Base-by-base conservation (phyloP, 371 early-diverging fungal species). In the Saksenaea oblongispora region DNA sequence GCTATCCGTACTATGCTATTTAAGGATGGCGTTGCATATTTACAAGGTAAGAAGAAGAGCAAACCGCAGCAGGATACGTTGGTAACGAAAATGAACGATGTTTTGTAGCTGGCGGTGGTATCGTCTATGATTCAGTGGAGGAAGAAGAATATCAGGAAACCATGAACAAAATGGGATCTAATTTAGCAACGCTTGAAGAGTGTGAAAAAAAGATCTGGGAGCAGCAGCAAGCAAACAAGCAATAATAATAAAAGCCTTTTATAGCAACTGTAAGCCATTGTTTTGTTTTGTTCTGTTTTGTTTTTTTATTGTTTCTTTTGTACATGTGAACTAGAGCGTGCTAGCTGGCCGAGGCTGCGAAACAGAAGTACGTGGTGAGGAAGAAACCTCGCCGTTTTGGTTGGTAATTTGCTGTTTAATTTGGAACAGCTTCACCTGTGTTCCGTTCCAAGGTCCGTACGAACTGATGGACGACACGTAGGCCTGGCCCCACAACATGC, bases 1-100 rank as follows among this genome's bases (percentile, higher is more conserved):
- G 95, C 97, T 17, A 95, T 98, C 68, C 91, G 98, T 31, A 97
- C 97, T 8, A 96, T 97, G 96, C 76, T 97, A 10, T 93, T 96
- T 78, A 97, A 97, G 83, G 95, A 96, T 62, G 95, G 94, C 17
- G 74, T 90, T 14, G 97, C 93, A 18, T 95, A 97, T 71, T 78
- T 98, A 66, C 98, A 98, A 82, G 86, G 78, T 81, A 70, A 58
- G 67, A 37, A 24, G 1, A 36, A 54, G 34, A 54, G 9, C n/a
- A 41, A 13, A 15, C n/a, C 37, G 2, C 26, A 36, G 5, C 26
- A 31, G 0, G 18, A 35, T n/a, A n/a, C n/a, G 37, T 26, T 22
- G 15, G 26, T 13, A 41, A 41, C 8, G n/a, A 5, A 17, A 56
- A 15, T 14, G 36, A 41, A 22, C 13, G n/a, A 14, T 53, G n/a